Evolutionary conservation across 106 monocot species (phyloP), one percentile per base, ranked within the genome.

Genomic region (Dendrobium officinale): DNA sequence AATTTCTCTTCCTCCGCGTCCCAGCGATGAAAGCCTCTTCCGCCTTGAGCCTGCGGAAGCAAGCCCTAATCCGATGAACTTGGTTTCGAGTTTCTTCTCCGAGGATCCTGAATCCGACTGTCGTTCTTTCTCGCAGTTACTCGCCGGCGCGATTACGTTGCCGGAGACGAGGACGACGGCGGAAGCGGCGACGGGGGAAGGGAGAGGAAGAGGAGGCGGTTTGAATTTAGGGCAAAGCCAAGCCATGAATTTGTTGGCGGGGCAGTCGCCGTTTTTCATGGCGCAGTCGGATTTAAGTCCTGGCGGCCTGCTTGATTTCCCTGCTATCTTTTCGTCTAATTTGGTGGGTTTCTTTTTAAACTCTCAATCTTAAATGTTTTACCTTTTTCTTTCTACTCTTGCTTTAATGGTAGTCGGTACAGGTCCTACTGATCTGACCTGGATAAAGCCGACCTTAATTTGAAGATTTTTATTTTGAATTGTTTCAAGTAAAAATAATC

Each of bases 51-150:
- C 19, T 0, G 70, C 77, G 20, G 85, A 81, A 77, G 77, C 40
- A 43, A 83, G 86, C 74, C 86, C 83, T 16, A 83, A 80, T 11
- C 86, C 86, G 5, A 83, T 83, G 86, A 83, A 83, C 18, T 80
- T 87, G 11, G 83, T 84, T 16, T 82, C 88, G 27, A 85, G 85
- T 77, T 88, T 85, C 82, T 82, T 88, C 77, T 37, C 77, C 0
- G 83, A 83, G 16, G 85, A 88, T 22, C 77, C 56, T 4, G 88
- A 81, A 37, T 45, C 73, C 4, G 83, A 85, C 22, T 85, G 78
- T 74, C 80, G 80, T 6, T 85, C 85, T 51, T 88, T 88, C 82
- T 83, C 85, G 27, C 85, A 88, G 85, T 83, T 88, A 42, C 83
- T 85, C 41, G 85, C 88, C 78, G 88, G 85, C 9, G 88, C 85